These are phyloP conservation scores for Chlorophyllum brunneum DNA, from an alignment of 768 basidiomycete species.

Conservation along the genomic window DNA sequence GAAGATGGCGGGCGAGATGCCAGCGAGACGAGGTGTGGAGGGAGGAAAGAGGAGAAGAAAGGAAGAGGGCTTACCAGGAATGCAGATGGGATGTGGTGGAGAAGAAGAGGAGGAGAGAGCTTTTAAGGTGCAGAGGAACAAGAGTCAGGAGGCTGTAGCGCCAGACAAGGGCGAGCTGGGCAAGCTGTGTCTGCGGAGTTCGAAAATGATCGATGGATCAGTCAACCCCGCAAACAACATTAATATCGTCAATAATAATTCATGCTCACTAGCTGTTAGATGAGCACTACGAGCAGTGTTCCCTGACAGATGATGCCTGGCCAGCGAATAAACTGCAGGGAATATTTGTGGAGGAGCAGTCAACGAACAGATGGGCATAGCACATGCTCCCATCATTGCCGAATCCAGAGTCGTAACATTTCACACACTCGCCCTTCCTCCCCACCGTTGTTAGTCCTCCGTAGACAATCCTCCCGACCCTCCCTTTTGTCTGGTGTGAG, in stretches of 20 bases:
- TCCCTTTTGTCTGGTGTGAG: constrained; percentile 7
- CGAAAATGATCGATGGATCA: constrained; percentile 33
- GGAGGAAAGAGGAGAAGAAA: constrained; percentile 6
- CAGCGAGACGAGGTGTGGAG: background rate
- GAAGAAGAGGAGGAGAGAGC: constrained; percentile 20
- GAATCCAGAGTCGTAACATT: background rate
- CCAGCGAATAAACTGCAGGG: no score
- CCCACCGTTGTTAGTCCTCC: constrained; percentile 6
- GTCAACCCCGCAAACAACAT: background rate
- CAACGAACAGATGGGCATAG: background rate
- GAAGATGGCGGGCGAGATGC: background rate
- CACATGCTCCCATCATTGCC: background rate
- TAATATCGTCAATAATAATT: no score
- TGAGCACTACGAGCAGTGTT: no score
- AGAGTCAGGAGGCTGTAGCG: constrained; percentile 15
- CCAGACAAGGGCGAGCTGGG: constrained; percentile 41
- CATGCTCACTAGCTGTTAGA: no score
- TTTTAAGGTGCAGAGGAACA: constrained; percentile 24
- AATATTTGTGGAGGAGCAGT: no score
- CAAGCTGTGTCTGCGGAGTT: constrained; percentile 49
- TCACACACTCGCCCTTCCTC: background rate
- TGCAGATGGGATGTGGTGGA: constrained; percentile 14
- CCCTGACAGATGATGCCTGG: no score
- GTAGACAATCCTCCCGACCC: background rate
- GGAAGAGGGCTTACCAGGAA: constrained; percentile 16